These are phyloP conservation scores for Fusarium avenaceum DNA, from an alignment of 2,329 filamentous ascomycete genomes.

Conservation along the genomic window DNA sequence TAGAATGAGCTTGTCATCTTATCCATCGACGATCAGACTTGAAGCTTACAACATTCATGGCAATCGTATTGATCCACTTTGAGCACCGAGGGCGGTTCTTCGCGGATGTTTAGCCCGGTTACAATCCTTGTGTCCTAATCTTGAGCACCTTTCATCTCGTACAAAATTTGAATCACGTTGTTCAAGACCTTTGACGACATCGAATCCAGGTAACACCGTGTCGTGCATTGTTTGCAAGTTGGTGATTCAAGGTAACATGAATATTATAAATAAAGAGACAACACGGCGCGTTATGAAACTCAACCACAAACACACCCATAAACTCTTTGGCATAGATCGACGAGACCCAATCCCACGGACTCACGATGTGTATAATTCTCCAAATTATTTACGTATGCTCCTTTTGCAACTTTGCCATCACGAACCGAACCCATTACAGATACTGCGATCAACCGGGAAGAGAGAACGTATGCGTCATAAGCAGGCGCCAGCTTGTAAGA, in stretches of 20 bases:
- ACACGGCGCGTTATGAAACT: background rate
- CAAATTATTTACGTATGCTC: constrained; percentile 5
- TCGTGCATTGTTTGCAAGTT: background rate
- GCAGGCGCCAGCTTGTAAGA: background rate
- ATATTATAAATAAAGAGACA: background rate
- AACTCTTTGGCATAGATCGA: background rate
- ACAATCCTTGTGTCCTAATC: too few relatives aligned
- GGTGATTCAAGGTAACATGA: background rate
- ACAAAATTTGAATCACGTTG: constrained; percentile 1
- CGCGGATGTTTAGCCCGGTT: too few relatives aligned
- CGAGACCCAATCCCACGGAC: background rate
- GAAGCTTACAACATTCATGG: too few relatives aligned
- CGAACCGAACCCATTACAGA: constrained; percentile 2
- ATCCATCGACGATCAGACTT: too few relatives aligned
- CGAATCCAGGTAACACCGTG: background rate
- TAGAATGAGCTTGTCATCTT: too few relatives aligned
- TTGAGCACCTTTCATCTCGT: background rate
- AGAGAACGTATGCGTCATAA: background rate
- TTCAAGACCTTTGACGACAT: background rate
- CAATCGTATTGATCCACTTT: too few relatives aligned
- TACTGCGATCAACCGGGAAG: constrained; percentile 2
- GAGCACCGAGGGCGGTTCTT: too few relatives aligned
- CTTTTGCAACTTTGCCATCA: constrained; percentile 6
- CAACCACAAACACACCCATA: background rate
- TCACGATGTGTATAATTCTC: constrained; percentile 9